Conservation (phyloP, 257 asterid genomes). For the Parsonsia alboflavescens region DNA sequence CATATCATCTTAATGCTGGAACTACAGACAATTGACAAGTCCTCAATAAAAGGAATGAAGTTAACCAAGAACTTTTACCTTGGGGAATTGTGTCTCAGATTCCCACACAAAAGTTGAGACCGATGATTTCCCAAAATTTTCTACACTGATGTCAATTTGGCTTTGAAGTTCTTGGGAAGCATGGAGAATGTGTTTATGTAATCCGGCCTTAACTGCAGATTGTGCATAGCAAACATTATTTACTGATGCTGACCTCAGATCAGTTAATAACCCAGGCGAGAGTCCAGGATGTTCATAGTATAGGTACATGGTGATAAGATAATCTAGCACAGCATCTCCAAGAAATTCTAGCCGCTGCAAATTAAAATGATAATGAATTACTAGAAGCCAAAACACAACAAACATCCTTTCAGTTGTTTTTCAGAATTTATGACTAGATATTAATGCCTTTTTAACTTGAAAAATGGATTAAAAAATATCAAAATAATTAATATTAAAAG, state of each 20-base stretch:
- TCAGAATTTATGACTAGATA: neutral
- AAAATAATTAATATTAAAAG: neutral
- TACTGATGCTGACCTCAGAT: slow-evolving; percentile 84
- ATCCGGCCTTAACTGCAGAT: slow-evolving; percentile 49
- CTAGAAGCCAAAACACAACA: neutral
- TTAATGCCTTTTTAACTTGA: neutral
- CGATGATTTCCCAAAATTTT: slow-evolving; percentile 15
- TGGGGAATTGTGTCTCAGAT: slow-evolving; percentile 53
- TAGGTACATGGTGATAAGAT: slow-evolving; percentile 52
- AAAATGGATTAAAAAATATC: neutral
- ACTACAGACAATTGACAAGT: neutral
- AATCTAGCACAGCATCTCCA: slow-evolving; percentile 86
- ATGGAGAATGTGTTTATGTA: slow-evolving; percentile 67
- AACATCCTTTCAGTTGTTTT: too few relatives aligned
- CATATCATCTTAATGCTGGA: neutral
- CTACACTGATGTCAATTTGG: slow-evolving; percentile 35
- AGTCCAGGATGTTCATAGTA: slow-evolving; percentile 47
- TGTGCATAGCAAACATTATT: slow-evolving; percentile 73
- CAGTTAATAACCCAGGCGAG: slow-evolving; percentile 71
- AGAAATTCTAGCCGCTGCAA: slow-evolving; percentile 77
- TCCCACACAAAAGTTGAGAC: slow-evolving; percentile 70
- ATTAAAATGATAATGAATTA: neutral
- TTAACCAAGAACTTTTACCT: slow-evolving; percentile 35
- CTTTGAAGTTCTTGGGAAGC: slow-evolving; percentile 60
- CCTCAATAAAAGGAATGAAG: neutral